Conservation (phyloP, 225 moss, liverwort and hornwort genomes). For the Sphagnum contortum region DNA sequence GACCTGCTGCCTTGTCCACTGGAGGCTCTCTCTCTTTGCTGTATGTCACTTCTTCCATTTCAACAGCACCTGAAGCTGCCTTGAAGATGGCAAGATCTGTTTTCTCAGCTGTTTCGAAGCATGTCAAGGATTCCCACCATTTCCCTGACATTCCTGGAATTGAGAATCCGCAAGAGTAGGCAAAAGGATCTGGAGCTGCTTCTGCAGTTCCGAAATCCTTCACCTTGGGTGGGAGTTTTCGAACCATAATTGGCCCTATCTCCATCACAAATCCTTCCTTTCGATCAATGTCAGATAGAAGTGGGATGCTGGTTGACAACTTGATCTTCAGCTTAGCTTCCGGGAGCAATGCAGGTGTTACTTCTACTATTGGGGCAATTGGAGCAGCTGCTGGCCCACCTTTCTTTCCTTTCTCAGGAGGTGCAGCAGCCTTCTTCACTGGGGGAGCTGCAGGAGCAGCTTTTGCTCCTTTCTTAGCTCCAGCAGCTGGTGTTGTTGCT, state of each 20-base stretch:
- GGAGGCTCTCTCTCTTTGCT: conserved; percentile 1
- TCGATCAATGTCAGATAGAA: conserved; percentile 42
- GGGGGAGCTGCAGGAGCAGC: background rate
- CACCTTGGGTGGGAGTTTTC: conserved; percentile 47
- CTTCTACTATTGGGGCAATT: conserved; percentile 6
- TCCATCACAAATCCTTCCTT: conserved; percentile 51
- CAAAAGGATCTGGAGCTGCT: conserved; percentile 42
- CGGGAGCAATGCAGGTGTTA: conserved; percentile 32
- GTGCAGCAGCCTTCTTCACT: conserved; percentile 13
- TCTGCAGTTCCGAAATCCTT: conserved; percentile 25
- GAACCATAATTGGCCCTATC: conserved; percentile 22
- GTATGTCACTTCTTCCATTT: conserved; percentile 23
- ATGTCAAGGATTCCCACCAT: conserved; percentile 45
- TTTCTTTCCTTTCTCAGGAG: conserved; percentile 14
- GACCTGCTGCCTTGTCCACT: background rate
- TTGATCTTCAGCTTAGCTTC: conserved; percentile 34
- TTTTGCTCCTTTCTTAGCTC: conserved; percentile 13
- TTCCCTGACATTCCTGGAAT: conserved; percentile 66
- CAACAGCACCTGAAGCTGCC: background rate
- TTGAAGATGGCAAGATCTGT: conserved; percentile 14
- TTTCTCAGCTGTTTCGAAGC: conserved; percentile 30
- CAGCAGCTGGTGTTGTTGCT: conserved; percentile 2
- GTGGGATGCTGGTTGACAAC: conserved; percentile 39
- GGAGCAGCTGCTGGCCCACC: conserved; percentile 6
- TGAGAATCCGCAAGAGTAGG: conserved; percentile 38